A percentile compares a stretch with the other conserved stretches of the same genome.
Conservation (phyloP, 768 basidiomycete genomes). For the Boletus patriciae region DNA sequence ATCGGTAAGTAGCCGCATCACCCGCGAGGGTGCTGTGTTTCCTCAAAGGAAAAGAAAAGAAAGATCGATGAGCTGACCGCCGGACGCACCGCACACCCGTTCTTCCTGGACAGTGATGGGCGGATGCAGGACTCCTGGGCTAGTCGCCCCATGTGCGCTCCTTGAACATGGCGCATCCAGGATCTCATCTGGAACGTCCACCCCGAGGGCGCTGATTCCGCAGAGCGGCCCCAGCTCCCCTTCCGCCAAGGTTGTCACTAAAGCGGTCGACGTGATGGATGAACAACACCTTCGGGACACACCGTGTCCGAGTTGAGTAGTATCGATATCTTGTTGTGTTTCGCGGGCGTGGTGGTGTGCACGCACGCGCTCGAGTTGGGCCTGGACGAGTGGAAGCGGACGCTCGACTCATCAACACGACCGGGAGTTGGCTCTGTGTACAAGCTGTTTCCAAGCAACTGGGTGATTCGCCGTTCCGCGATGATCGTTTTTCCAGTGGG, state of each 20-base stretch:
- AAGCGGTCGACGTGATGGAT: slow-evolving; percentile 37
- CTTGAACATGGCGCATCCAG: slow-evolving; percentile 44
- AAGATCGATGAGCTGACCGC: neutral
- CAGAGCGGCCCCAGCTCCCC: slow-evolving; percentile 27
- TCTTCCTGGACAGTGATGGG: slow-evolving; percentile 38
- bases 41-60: neutral
- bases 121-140: slow-evolving; percentile 42
- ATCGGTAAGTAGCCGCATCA: slow-evolving; percentile 32
- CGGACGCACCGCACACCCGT: no score
- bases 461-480: neutral
- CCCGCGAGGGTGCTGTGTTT: neutral
- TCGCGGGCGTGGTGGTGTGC: slow-evolving; percentile 42
- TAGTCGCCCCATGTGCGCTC: slow-evolving; percentile 40
- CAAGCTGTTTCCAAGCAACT: slow-evolving; percentile 41
- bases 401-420: slow-evolving; percentile 45
- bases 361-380: slow-evolving; percentile 34
- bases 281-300: slow-evolving; percentile 24
- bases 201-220: slow-evolving; percentile 3
- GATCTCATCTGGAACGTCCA: slow-evolving; percentile 29
- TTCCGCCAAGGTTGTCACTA: slow-evolving; percentile 32
- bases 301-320: slow-evolving; percentile 33
- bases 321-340: slow-evolving; percentile 42
- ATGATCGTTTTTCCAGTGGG: neutral
- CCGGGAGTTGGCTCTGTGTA: slow-evolving; percentile 47
- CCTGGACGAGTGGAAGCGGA: slow-evolving; percentile 37